phyloP scores from a whole-genome alignment of 495 filamentous ascomycete genomes.

The Penicillium soppii region DNA sequence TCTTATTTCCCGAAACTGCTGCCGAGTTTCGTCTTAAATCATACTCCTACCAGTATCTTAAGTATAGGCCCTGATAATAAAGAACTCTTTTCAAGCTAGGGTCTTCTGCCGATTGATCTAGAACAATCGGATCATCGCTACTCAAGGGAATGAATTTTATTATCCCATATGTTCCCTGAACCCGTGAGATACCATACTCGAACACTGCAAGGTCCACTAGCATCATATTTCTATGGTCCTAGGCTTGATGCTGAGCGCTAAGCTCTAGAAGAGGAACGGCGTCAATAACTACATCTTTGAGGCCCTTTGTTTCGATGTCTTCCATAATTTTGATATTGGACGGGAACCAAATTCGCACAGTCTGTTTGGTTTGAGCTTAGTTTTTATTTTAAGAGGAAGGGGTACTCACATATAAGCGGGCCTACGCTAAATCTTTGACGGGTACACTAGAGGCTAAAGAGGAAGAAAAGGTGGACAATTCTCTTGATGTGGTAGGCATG shows the following conservation, averaged over 20 bases:
- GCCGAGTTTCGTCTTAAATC: not conserved
- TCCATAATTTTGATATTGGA: too few species aligned
- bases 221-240: not conserved
- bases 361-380: too few species aligned
- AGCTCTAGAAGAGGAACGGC: not conserved
- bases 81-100: not conserved
- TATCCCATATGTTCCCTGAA: not conserved
- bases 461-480: too few species aligned
- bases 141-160: not conserved
- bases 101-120: not conserved
- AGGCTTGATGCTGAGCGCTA: not conserved
- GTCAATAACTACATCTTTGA: not conserved
- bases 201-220: not conserved
- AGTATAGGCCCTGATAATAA: not conserved
- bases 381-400: too few species aligned
- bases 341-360: too few species aligned
- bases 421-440: too few species aligned
- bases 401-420: too few species aligned
- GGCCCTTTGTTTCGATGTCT: not conserved
- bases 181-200: not conserved
- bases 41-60: not conserved
- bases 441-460: too few species aligned
- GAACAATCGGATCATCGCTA: not conserved
- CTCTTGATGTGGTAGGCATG: too few species aligned
- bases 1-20: not conserved